A percentile compares a stretch with the other conserved stretches of the same genome.
These are phyloP conservation scores for Petasospora rhodanensis DNA, from an alignment of 1,139 yeast genomes.

Conservation along the genomic window DNA sequence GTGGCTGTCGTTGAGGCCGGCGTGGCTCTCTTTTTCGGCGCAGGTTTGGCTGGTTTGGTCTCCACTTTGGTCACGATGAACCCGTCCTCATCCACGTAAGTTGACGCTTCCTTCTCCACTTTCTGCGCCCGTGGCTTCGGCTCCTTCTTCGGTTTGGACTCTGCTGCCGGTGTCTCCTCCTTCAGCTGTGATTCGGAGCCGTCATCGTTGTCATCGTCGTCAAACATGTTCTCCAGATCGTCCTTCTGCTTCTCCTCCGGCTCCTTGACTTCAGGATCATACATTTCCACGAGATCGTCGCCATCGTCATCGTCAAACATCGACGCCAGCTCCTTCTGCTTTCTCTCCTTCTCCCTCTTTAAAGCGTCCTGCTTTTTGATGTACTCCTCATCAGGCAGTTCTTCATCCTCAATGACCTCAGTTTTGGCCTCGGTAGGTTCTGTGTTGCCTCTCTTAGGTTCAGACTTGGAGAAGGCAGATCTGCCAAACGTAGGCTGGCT, in stretches of 20 bases:
- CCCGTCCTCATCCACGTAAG: constrained; percentile 29
- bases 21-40: constrained; percentile 9
- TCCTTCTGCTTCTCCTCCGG: constrained; percentile 3
- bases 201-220: constrained; percentile 1
- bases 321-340: constrained; percentile 24
- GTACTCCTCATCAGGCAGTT: constrained; percentile 15
- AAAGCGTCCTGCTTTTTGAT: constrained; percentile 9
- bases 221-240: constrained; percentile 19
- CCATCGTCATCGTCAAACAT: constrained; percentile 30
- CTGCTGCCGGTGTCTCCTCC: not conserved
- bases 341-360: constrained; percentile 13
- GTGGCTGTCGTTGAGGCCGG: not conserved
- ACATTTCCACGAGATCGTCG: constrained; percentile 8
- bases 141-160: constrained; percentile 1
- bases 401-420: constrained; percentile 16
- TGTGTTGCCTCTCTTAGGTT: constrained; percentile 9
- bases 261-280: not conserved
- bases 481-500: too few relatives aligned
- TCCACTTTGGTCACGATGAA: constrained; percentile 25
- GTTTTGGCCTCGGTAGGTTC: constrained; percentile 5
- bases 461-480: too few relatives aligned
- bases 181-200: not conserved
- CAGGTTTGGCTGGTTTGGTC: constrained; percentile 5
- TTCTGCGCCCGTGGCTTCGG: constrained; percentile 1
- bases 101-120: constrained; percentile 9